These are phyloP conservation scores for Dioscorea dumetorum DNA, from an alignment of 106 monocot genomes.

Conservation along the genomic window DNA sequence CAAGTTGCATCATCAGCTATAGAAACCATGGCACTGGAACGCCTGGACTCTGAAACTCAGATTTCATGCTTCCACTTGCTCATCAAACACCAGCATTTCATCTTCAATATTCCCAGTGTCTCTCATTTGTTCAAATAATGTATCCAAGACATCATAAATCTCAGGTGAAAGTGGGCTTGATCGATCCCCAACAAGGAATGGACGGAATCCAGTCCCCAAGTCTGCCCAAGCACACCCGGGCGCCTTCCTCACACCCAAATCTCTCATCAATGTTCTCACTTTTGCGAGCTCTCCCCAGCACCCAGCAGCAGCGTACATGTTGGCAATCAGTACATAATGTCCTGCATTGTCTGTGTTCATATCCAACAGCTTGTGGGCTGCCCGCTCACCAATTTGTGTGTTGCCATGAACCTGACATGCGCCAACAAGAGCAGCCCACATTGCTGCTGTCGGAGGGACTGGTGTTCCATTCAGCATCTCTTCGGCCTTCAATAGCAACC, in stretches of 20 bases:
- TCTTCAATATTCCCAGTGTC: constrained; percentile 30
- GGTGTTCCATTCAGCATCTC: constrained; percentile 31
- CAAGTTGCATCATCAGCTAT: no score
- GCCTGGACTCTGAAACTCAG: background rate
- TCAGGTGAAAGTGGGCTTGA: constrained; percentile 16
- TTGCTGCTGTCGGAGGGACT: constrained; percentile 23
- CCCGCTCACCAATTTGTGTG: constrained; percentile 26
- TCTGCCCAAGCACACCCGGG: constrained; percentile 31
- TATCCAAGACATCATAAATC: constrained; percentile 21
- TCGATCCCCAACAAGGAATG: constrained; percentile 37
- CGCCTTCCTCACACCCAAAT: constrained; percentile 40
- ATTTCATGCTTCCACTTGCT: background rate
- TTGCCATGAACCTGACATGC: constrained; percentile 37
- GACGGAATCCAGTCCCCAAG: constrained; percentile 28
- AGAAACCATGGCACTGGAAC: background rate
- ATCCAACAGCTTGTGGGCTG: constrained; percentile 27
- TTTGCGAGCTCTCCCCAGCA: constrained; percentile 44
- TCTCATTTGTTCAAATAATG: constrained; percentile 30
- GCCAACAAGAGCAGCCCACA: constrained; percentile 40
- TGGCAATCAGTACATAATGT: constrained; percentile 44
- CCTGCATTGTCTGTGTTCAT: constrained; percentile 38
- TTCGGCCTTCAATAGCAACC: constrained; percentile 35
- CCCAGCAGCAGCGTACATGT: constrained; percentile 39
- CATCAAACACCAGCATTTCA: constrained; percentile 16
- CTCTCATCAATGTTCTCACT: constrained; percentile 51